Percentiles rank a stretch among this genome's conserved stretches.
phyloP scores from a whole-genome alignment of 148 eudicot species.

The Limonium bicolor region DNA sequence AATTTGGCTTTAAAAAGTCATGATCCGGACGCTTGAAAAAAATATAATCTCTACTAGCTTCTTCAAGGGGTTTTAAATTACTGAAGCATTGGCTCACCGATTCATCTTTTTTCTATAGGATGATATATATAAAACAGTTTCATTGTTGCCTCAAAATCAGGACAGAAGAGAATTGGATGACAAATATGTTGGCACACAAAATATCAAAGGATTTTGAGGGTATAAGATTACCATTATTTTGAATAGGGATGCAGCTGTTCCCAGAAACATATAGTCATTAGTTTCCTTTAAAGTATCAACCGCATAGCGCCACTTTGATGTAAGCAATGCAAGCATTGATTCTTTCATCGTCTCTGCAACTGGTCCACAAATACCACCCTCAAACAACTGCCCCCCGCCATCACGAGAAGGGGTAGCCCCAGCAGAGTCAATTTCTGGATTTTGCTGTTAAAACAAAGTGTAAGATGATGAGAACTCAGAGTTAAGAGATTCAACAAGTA shows the following conservation, averaged over 20 bases:
- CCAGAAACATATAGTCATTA: constrained; percentile 66
- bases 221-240: constrained; percentile 68
- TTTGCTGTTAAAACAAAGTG: constrained; percentile 26
- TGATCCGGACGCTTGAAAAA: too few relatives aligned
- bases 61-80: too few relatives aligned
- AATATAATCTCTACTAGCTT: too few relatives aligned
- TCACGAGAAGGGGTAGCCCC: constrained; percentile 23
- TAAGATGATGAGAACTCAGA: constrained; percentile 1
- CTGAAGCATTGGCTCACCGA: too few relatives aligned
- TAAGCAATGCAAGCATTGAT: constrained; percentile 68
- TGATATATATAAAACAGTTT: too few relatives aligned
- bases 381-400: constrained; percentile 41
- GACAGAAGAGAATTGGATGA: too few relatives aligned
- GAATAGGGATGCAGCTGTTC: constrained; percentile 83
- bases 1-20: too few relatives aligned
- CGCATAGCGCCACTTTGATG: constrained; percentile 74
- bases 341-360: constrained; percentile 78
- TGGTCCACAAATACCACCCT: constrained; percentile 76
- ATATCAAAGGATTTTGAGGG: too few relatives aligned
- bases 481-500: too few relatives aligned
- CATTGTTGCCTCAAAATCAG: too few relatives aligned
- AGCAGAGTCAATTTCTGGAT: constrained; percentile 16
- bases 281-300: constrained; percentile 86
- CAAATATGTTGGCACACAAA: too few relatives aligned
- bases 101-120: too few relatives aligned